Percentiles rank a stretch among this genome's conserved stretches.
Evolutionary conservation across 345 rosid genomes (phyloP).

Genomic region (Populus alba): DNA sequence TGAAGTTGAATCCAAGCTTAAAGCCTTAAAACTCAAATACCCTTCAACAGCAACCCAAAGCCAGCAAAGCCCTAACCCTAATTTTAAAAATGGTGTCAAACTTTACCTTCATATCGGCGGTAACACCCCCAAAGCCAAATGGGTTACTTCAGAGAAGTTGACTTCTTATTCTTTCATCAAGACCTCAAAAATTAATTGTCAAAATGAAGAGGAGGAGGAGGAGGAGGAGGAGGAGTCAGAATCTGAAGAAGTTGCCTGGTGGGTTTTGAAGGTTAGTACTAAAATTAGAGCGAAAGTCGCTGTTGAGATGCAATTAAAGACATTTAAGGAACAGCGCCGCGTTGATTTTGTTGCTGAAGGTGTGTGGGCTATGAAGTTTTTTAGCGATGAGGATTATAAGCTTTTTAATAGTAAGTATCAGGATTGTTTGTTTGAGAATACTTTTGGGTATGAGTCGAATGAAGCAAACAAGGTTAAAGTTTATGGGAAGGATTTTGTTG

Average conservation of each 20-base stretch:
- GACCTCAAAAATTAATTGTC: slow-evolving; percentile 30
- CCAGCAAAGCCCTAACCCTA: slow-evolving; percentile 22
- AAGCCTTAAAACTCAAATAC: slow-evolving; percentile 63
- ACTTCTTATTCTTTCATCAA: slow-evolving; percentile 56
- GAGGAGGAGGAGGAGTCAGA: slow-evolving; percentile 42
- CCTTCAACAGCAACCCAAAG: slow-evolving; percentile 21
- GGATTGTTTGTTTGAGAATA: slow-evolving; percentile 86
- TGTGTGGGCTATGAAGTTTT: slow-evolving; percentile 90
- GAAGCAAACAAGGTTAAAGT: slow-evolving; percentile 76
- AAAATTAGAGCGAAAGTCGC: slow-evolving; percentile 57
- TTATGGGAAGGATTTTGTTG: slow-evolving; percentile 87
- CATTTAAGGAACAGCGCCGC: slow-evolving; percentile 71
- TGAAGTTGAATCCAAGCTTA: slow-evolving; percentile 65
- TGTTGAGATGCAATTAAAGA: slow-evolving; percentile 69
- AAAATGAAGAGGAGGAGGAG: slow-evolving; percentile 36
- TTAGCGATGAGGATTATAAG: slow-evolving; percentile 52
- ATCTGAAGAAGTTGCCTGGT: slow-evolving; percentile 43
- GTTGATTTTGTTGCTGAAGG: slow-evolving; percentile 86
- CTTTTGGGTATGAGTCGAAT: slow-evolving; percentile 71
- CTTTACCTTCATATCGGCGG: slow-evolving; percentile 71
- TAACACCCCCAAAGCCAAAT: slow-evolving; percentile 76
- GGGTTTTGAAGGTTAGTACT: slow-evolving; percentile 63
- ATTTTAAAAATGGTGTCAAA: slow-evolving; percentile 45
- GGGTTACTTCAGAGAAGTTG: slow-evolving; percentile 65
- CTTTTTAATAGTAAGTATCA: slow-evolving; percentile 47